Percentiles rank a stretch among this genome's conserved stretches.
These are phyloP conservation scores for Hygrocybe coccinea DNA, from an alignment of 768 basidiomycete genomes.

Conservation along the genomic window DNA sequence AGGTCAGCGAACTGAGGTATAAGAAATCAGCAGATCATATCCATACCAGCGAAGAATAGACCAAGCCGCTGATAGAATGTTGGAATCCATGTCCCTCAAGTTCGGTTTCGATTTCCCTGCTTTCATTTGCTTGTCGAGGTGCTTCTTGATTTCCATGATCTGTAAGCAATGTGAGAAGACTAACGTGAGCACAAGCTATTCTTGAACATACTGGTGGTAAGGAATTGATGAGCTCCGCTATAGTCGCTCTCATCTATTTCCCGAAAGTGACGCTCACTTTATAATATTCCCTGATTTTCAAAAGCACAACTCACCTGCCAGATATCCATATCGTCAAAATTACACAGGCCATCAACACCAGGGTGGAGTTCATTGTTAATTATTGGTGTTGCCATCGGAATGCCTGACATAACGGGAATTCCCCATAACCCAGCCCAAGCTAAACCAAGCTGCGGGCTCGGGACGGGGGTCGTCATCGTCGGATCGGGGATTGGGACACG, in stretches of 20 bases:
- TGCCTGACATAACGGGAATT: too few species aligned
- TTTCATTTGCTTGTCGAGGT: constrained; percentile 49
- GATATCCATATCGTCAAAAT: constrained; percentile 46
- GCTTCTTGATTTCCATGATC: constrained; percentile 55
- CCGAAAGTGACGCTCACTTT: neutral
- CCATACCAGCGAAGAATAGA: constrained; percentile 55
- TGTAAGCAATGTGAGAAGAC: constrained; percentile 16
- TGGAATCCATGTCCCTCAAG: constrained; percentile 46
- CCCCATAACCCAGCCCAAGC: neutral
- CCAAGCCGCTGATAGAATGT: constrained; percentile 58
- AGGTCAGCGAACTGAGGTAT: neutral
- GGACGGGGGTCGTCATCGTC: neutral
- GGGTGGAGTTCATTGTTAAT: constrained; percentile 4
- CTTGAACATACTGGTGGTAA: constrained; percentile 43
- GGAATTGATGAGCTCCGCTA: constrained; percentile 40
- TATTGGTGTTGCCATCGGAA: neutral
- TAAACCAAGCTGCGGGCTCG: neutral
- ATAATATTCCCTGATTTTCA: neutral
- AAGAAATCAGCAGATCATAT: neutral
- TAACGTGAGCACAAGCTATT: neutral
- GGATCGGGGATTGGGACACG: constrained; percentile 42
- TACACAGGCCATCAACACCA: constrained; percentile 39
- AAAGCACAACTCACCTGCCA: constrained; percentile 29
- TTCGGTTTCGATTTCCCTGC: constrained; percentile 53
- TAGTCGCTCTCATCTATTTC: constrained; percentile 43